These are phyloP conservation scores for Begonia peltatifolia DNA, from an alignment of 306 rosid genomes.

Conservation along the genomic window DNA sequence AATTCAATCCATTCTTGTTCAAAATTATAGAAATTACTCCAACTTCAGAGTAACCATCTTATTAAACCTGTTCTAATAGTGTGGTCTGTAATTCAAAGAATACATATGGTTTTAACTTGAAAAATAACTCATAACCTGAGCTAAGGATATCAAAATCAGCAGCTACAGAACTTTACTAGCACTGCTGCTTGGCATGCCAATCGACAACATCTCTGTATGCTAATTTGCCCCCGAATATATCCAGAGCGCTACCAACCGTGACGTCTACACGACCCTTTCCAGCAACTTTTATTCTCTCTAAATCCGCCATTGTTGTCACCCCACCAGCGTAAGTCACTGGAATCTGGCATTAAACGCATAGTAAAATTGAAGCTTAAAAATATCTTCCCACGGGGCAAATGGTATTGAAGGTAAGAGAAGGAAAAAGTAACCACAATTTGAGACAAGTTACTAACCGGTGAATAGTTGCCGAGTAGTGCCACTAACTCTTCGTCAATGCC, in stretches of 20 bases:
- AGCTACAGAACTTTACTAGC: not conserved
- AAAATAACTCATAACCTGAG: too few relatives aligned
- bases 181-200: slow-evolving; percentile 60
- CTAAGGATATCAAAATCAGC: too few relatives aligned
- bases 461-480: slow-evolving; percentile 68
- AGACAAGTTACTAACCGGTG: slow-evolving; percentile 44
- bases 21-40: too few relatives aligned
- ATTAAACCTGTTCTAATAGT: too few relatives aligned
- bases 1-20: too few relatives aligned
- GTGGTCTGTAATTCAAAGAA: too few relatives aligned
- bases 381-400: not conserved
- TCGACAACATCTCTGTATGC: slow-evolving; percentile 56
- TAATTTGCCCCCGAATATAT: slow-evolving; percentile 63
- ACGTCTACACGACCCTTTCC: slow-evolving; percentile 67
- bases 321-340: slow-evolving; percentile 93
- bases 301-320: slow-evolving; percentile 66
- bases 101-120: too few relatives aligned
- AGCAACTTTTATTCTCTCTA: slow-evolving; percentile 62
- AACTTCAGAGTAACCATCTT: too few relatives aligned
- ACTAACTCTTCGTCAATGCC: slow-evolving; percentile 98
- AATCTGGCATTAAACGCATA: slow-evolving; percentile 31
- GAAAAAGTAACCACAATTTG: slow-evolving; percentile 5
- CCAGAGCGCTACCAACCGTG: slow-evolving; percentile 82
- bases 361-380: not conserved
- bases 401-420: not conserved